A percentile compares a stretch with the other conserved stretches of the same genome.
Conservation (phyloP, 495 filamentous ascomycete genomes). For the Daldinia loculata region DNA sequence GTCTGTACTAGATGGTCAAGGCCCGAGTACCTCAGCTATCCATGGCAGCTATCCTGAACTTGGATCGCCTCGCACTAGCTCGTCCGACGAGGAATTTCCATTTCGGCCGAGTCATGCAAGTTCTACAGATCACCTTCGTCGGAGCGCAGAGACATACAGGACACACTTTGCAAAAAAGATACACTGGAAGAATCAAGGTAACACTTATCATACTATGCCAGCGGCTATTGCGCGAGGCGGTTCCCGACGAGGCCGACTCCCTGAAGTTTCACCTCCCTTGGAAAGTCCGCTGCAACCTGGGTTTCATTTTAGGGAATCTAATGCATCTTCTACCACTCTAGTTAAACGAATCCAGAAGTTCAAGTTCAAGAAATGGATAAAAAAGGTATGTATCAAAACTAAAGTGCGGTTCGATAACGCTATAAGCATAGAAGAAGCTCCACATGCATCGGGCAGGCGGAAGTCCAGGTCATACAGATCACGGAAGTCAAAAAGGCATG, state of each 20-base stretch:
- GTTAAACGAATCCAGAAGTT: slow-evolving; percentile 36
- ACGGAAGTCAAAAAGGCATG: slow-evolving; percentile 7
- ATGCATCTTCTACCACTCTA: slow-evolving; percentile 29
- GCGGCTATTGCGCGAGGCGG: slow-evolving; percentile 8
- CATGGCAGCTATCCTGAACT: slow-evolving; percentile 27
- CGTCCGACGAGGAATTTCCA: slow-evolving; percentile 22
- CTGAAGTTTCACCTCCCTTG: background rate
- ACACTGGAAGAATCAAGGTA: slow-evolving; percentile 6
- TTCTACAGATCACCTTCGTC: slow-evolving; percentile 27
- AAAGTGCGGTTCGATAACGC: slow-evolving; percentile 38
- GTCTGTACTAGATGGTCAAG: slow-evolving; percentile 23
- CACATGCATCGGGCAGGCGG: slow-evolving; percentile 2
- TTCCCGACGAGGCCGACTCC: background rate
- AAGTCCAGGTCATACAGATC: slow-evolving; percentile 18
- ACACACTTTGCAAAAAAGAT: slow-evolving; percentile 3
- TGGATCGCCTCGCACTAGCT: slow-evolving; percentile 4
- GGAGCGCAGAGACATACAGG: slow-evolving; percentile 23
- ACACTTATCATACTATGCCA: slow-evolving; percentile 30
- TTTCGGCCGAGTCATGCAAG: slow-evolving; percentile 18
- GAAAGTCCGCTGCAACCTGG: slow-evolving; percentile 3
- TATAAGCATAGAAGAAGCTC: slow-evolving; percentile 16
- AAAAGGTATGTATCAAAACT: slow-evolving; percentile 35
- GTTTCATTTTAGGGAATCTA: slow-evolving; percentile 6
- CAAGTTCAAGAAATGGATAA: slow-evolving; percentile 40
- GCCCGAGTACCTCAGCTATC: slow-evolving; percentile 34